Evolutionary conservation across 2,329 filamentous ascomycete species (phyloP).

Genomic region (Zymoseptoria passerinii): DNA sequence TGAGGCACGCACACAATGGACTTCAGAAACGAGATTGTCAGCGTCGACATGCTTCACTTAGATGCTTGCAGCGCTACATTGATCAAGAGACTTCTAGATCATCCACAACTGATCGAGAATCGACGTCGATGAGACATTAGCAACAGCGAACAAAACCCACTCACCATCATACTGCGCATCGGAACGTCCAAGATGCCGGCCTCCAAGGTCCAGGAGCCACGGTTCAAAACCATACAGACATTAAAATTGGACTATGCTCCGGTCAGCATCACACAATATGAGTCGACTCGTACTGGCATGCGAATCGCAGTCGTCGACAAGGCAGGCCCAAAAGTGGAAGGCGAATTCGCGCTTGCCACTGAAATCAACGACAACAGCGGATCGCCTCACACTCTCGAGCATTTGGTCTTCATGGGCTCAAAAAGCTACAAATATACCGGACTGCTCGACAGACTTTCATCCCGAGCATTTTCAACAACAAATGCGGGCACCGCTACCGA

Average conservation of each 20-base stretch:
- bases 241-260: constrained; percentile 89
- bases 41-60: too few species aligned
- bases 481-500: constrained; percentile 98
- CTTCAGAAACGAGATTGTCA: too few species aligned
- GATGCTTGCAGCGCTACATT: too few species aligned
- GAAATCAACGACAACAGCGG: constrained; percentile 98
- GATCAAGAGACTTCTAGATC: too few species aligned
- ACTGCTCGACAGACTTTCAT: constrained; percentile 86
- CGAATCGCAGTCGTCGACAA: constrained; percentile 85
- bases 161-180: neutral
- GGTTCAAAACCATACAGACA: constrained; percentile 76
- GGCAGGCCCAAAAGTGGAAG: constrained; percentile 87
- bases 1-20: too few species aligned
- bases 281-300: constrained; percentile 90
- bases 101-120: too few species aligned
- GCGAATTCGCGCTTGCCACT: constrained; percentile 90
- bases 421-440: constrained; percentile 92
- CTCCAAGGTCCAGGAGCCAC: constrained; percentile 35
- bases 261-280: constrained; percentile 85
- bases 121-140: too few species aligned
- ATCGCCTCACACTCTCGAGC: constrained; percentile 54
- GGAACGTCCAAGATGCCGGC: constrained; percentile 20
- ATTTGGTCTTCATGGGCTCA: constrained; percentile 60
- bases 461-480: constrained; percentile 83
- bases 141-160: too few species aligned